Evolutionary conservation across 2,329 filamentous ascomycete genomes (phyloP).

Genomic region (Alternaria novae-zelandiae): DNA sequence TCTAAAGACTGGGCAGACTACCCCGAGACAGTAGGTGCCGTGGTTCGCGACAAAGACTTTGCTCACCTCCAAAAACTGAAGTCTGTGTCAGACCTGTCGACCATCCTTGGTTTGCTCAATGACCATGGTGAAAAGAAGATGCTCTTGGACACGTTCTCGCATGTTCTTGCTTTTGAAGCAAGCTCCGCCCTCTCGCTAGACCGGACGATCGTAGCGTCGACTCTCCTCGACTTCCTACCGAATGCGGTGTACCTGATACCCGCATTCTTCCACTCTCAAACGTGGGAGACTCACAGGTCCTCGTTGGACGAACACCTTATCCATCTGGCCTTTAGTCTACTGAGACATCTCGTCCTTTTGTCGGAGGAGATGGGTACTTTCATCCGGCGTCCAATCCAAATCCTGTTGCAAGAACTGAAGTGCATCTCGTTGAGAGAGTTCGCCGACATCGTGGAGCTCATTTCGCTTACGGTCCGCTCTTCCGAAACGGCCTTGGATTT

Average conservation of each 20-base stretch:
- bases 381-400: slow-evolving; percentile 34
- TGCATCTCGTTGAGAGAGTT: slow-evolving; percentile 34
- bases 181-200: slow-evolving; percentile 2
- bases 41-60: slow-evolving; percentile 30
- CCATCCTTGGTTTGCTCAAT: slow-evolving; percentile 26
- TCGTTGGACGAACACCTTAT: slow-evolving; percentile 20
- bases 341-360: slow-evolving; percentile 25
- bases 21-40: slow-evolving; percentile 15
- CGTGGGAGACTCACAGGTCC: slow-evolving; percentile 22
- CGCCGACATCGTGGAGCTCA: slow-evolving; percentile 40
- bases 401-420: slow-evolving; percentile 31
- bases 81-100: slow-evolving; percentile 21
- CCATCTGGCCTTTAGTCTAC: slow-evolving; percentile 17
- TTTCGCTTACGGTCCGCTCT: slow-evolving; percentile 39
- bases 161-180: slow-evolving; percentile 15
- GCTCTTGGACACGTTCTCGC: slow-evolving; percentile 19
- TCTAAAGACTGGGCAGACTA: slow-evolving; percentile 32
- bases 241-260: slow-evolving; percentile 22
- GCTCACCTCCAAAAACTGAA: slow-evolving; percentile 14
- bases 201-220: slow-evolving; percentile 9
- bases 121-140: slow-evolving; percentile 21
- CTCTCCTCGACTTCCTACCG: slow-evolving; percentile 20
- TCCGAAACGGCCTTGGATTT: slow-evolving; percentile 43
- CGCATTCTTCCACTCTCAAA: slow-evolving; percentile 21
- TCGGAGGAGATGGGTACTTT: slow-evolving; percentile 34